Evolutionary conservation across 2,329 filamentous ascomycete genomes (phyloP), one percentile per base, ranked within the genome.

Genomic region (Sporothrix curviconia): DNA sequence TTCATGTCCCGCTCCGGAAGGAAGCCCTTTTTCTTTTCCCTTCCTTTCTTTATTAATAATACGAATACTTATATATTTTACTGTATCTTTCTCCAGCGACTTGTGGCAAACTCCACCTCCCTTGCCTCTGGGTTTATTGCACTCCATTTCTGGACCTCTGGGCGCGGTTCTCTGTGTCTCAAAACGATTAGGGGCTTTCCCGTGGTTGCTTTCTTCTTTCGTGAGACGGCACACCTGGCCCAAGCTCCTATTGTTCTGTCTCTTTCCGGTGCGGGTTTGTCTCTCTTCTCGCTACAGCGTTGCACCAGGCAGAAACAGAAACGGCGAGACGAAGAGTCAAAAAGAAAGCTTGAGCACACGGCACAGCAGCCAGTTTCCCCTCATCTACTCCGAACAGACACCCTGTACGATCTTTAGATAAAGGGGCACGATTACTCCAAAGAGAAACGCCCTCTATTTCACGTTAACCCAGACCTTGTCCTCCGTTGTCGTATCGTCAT

Each of bases 331-430:
- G n/a, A n/a, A n/a, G n/a, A n/a, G n/a, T n/a, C n/a, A n/a, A n/a
- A n/a, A n/a, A n/a, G n/a, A n/a, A n/a, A 46, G 43, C 32, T 15
- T 53, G 43, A 47, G 53, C 43, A 32, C 53, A 55, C 53, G 53
- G 53, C 42, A 40, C 54, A n/a, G n/a, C n/a, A n/a, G n/a, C n/a
- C n/a, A n/a, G n/a, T 24, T 17, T 2, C 7, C 7, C 14, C 24
- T 46, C 11, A 28, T 28, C 19, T 24, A 28, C n/a, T 25, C 42
- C 42, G 11, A 15, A 15, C 42, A 28, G 28, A 2, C n/a, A n/a
- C n/a, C n/a, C n/a, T n/a, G n/a, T n/a, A n/a, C n/a, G 19, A 43
- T 22, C 22, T 28, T n/a, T n/a, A n/a, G n/a, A n/a, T n/a, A n/a
- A n/a, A n/a, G n/a, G n/a, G n/a, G n/a, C n/a, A n/a, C n/a, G n/a